Conservation (phyloP, 768 basidiomycete species). For the Boletus edulis region DNA sequence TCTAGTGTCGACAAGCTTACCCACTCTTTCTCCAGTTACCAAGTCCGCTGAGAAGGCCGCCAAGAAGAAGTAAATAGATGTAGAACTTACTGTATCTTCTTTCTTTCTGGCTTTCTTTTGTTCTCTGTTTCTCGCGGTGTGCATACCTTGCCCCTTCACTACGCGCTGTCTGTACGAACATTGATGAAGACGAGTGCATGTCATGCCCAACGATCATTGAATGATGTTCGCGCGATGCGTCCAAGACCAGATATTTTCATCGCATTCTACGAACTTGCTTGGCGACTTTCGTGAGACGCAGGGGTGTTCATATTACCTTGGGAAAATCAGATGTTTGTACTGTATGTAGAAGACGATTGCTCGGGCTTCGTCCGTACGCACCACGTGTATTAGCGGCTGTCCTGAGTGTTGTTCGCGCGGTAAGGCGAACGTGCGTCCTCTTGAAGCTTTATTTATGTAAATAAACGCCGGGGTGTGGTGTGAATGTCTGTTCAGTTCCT, state of each 20-base stretch:
- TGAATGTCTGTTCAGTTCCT: background rate
- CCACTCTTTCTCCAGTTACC: constrained; percentile 54
- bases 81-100: constrained; percentile 64
- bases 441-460: background rate
- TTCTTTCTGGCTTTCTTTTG: constrained; percentile 42
- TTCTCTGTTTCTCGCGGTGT: constrained; percentile 36
- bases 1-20: background rate
- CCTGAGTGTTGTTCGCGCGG: background rate
- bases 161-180: constrained; percentile 48
- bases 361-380: no score
- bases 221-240: no score
- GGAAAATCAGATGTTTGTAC: no score
- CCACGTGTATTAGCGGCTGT: no score
- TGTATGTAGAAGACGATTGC: no score
- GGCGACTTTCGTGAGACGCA: no score
- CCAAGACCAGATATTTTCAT: no score
- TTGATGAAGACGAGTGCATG: constrained; percentile 38
- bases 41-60: constrained; percentile 95
- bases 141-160: constrained; percentile 37
- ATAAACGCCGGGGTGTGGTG: background rate
- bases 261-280: no score
- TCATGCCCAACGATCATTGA: constrained; percentile 7
- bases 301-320: no score
- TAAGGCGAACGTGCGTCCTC: constrained; percentile 8
- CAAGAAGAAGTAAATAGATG: constrained; percentile 94